Evolutionary conservation across 192 early-diverging fungal species (phyloP), one percentile per base, ranked within the genome.

Genomic region (Gaertneriomyces semiglobifer): DNA sequence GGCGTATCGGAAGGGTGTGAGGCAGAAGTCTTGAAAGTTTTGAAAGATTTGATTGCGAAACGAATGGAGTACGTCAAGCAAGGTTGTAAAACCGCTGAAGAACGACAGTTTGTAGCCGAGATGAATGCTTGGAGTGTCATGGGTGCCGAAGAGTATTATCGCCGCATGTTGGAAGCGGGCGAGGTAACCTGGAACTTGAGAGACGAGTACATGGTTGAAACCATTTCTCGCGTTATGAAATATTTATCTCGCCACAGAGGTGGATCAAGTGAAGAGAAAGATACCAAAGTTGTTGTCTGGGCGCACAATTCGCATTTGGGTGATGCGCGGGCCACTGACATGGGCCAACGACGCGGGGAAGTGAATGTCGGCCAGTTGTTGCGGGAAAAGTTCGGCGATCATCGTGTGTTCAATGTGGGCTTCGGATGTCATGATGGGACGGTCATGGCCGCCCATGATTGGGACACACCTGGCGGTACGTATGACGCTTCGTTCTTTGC

Each of bases 121-220:
- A 63, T 63, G 62, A 63, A 63, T 40, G 62, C 62, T 12, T 50
- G n/a, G 47, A 50, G 53, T 12, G 62, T 63, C 4, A 63, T 56
- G 33, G 62, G 53, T 63, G 62, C 62, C 8, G 62, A 63, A 53
- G 47, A 63, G 51, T 63, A 63, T 18, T 63, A 63, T 50, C 62
- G 62, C 14, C 53, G 62, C 43, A 63, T 63, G 62, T n/a, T 63
- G 8, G 50, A 63, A 18, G 62, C 53, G 62, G 62, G 53, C 9
- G 62, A 20, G 16, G 53, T 33, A 7, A 63, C 62, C 53, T 63
- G 62, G 62, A 63, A 63, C 50, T 18, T 63, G 12, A 50, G 62
- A 42, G 64, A 66, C 18, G 33, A 16, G 16, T 38, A 58, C 6
- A 66, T 66, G 64, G 64, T 66, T 10, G 6, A 53, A 18, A 33